Conservation (phyloP, 352 stramenopile genomes). For the Thraustochytrium striatum region DNA sequence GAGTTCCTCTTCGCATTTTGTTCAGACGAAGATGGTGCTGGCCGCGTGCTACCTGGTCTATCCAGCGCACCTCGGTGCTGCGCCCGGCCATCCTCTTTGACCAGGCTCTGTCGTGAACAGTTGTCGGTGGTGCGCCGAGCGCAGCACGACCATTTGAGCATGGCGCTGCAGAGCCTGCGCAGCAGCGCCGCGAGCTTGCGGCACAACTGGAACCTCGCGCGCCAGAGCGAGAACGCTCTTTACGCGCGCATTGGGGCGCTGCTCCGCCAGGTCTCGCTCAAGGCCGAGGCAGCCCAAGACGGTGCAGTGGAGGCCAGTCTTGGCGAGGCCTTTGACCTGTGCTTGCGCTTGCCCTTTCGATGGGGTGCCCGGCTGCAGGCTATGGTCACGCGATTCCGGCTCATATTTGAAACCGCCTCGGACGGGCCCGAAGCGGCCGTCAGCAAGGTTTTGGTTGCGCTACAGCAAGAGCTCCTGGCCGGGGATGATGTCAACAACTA, state of each 20-base stretch:
- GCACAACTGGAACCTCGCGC: not conserved
- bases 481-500: slow-evolving; percentile 3
- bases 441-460: not conserved
- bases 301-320: not conserved
- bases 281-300: not conserved
- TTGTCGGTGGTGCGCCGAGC: not conserved
- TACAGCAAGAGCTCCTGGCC: not conserved
- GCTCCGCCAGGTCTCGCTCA: slow-evolving; percentile 15
- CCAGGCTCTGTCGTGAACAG: not conserved
- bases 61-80: slow-evolving; percentile 2
- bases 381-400: slow-evolving; percentile 10
- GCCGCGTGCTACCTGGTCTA: not conserved
- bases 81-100: not conserved
- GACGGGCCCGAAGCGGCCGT: not conserved
- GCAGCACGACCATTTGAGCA: not conserved
- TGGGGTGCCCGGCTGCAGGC: not conserved
- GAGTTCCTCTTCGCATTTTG: slow-evolving; percentile 20
- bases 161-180: slow-evolving; percentile 21
- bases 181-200: not conserved
- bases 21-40: not conserved
- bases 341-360: not conserved
- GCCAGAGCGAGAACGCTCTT: not conserved
- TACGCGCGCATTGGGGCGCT: not conserved
- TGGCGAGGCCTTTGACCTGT: not conserved
- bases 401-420: not conserved